Percentiles rank a stretch among this genome's conserved stretches.
phyloP scores from a whole-genome alignment of 108 stramenopile species.

The Cyclotella cryptica region DNA sequence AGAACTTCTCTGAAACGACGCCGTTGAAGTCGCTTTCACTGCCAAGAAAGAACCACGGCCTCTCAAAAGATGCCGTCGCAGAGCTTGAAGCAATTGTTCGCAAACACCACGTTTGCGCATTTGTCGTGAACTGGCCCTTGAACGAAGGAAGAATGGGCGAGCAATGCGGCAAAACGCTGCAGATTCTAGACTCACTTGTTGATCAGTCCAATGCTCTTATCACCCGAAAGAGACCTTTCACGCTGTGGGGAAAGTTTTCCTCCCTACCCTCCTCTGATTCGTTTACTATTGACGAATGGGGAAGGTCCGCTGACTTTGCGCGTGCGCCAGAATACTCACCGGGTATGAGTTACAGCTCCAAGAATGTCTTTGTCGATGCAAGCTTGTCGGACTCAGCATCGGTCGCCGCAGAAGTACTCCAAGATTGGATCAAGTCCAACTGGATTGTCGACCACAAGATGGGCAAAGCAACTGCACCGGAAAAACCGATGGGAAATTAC shows the following conservation, averaged over 20 bases:
- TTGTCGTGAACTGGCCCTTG: conserved; percentile 54
- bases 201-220: conserved; percentile 44
- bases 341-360: conserved; percentile 52
- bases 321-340: conserved; percentile 26
- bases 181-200: conserved; percentile 46
- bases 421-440: conserved; percentile 52
- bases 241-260: conserved; percentile 31
- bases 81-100: conserved; percentile 44
- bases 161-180: conserved; percentile 50
- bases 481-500: conserved; percentile 16
- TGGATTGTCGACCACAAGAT: conserved; percentile 49
- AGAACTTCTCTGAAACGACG: conserved; percentile 21
- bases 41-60: conserved; percentile 17
- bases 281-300: conserved; percentile 45
- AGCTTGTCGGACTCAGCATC: conserved; percentile 12
- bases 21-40: conserved; percentile 31
- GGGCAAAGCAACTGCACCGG: conserved; percentile 35
- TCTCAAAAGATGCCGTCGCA: conserved; percentile 27
- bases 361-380: conserved; percentile 26
- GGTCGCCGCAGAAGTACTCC: conserved; percentile 40
- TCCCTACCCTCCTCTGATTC: conserved; percentile 20
- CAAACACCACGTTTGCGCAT: conserved; percentile 46
- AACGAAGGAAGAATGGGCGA: conserved; percentile 51
- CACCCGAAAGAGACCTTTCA: conserved; percentile 47
- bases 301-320: conserved; percentile 40